Conservation (phyloP, 495 filamentous ascomycete species). For the Trichoderma reesei region DNA sequence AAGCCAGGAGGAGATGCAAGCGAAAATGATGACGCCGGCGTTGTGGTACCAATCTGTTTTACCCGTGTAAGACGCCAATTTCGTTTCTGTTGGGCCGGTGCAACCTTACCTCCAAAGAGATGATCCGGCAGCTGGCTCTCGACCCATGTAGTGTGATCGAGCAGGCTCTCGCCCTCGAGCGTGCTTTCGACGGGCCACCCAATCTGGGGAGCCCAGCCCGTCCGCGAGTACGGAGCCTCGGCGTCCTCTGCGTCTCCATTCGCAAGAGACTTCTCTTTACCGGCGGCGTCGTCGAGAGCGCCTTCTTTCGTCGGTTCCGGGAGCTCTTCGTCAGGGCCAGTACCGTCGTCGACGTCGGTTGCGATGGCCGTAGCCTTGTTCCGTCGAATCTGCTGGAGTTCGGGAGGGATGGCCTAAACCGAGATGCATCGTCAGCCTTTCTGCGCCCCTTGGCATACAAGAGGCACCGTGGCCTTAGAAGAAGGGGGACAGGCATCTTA, state of each 20-base stretch:
- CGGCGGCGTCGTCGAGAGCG: constrained; percentile 37
- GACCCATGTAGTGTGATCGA: constrained; percentile 83
- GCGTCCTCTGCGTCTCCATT: constrained; percentile 47
- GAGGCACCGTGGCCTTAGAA: constrained; percentile 2
- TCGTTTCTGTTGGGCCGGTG: constrained; percentile 4
- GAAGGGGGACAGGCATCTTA: no score
- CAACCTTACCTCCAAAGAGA: constrained; percentile 67
- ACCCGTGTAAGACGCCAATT: background rate
- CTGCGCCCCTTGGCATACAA: background rate
- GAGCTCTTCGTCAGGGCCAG: constrained; percentile 64
- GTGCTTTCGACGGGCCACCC: constrained; percentile 46
- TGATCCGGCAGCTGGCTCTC: constrained; percentile 79
- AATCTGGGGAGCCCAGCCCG: constrained; percentile 85
- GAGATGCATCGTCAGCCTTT: background rate
- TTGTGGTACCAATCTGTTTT: constrained; percentile 95
- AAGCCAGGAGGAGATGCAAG: constrained; percentile 84
- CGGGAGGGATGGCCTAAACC: constrained; percentile 36
- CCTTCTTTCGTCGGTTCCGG: constrained; percentile 63
- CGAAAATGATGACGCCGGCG: constrained; percentile 81
- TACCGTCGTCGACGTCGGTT: constrained; percentile 64
- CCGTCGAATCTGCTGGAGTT: constrained; percentile 55
- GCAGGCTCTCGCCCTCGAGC: constrained; percentile 50
- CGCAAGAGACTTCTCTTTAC: constrained; percentile 33
- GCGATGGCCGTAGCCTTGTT: constrained; percentile 58
- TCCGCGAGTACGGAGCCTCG: constrained; percentile 49